A percentile compares a stretch with the other conserved stretches of the same genome.
Conservation (phyloP, 805 yeast species). For the Debaryomyces tyrocola region DNA sequence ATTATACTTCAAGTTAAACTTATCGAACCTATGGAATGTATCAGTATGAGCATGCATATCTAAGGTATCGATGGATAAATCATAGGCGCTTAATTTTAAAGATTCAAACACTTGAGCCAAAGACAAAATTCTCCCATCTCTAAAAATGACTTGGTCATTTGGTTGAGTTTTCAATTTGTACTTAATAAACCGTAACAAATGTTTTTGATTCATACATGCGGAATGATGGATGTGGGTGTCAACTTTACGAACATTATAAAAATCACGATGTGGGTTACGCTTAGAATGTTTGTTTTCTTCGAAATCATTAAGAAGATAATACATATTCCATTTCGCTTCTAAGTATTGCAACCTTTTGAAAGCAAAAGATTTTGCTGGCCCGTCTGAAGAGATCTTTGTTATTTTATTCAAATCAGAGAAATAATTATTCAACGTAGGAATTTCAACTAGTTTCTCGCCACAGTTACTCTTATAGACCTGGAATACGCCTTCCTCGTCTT, state of each 20-base stretch:
- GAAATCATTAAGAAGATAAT: slow-evolving; percentile 83
- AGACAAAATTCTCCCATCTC: slow-evolving; percentile 89
- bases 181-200: slow-evolving; percentile 88
- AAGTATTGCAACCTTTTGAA: slow-evolving; percentile 89
- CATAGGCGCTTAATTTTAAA: slow-evolving; percentile 88
- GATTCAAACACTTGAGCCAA: slow-evolving; percentile 90
- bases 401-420: slow-evolving; percentile 79
- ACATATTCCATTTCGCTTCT: slow-evolving; percentile 96
- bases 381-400: slow-evolving; percentile 79
- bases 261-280: slow-evolving; percentile 94
- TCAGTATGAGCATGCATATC: slow-evolving; percentile 99
- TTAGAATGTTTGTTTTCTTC: slow-evolving; percentile 90
- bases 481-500: slow-evolving; percentile 68
- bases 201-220: slow-evolving; percentile 99
- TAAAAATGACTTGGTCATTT: slow-evolving; percentile 84
- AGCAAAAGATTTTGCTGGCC: slow-evolving; percentile 96
- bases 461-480: slow-evolving; percentile 49
- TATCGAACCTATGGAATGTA: slow-evolving; percentile 96
- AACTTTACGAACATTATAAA: slow-evolving; percentile 93
- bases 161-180: slow-evolving; percentile 87
- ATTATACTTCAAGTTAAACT: slow-evolving; percentile 93
- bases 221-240: slow-evolving; percentile 99
- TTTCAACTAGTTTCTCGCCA: slow-evolving; percentile 45
- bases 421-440: slow-evolving; percentile 85
- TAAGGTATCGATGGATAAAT: slow-evolving; percentile 90